Conservation (phyloP, 495 filamentous ascomycete species). For the Letharia lupina region DNA sequence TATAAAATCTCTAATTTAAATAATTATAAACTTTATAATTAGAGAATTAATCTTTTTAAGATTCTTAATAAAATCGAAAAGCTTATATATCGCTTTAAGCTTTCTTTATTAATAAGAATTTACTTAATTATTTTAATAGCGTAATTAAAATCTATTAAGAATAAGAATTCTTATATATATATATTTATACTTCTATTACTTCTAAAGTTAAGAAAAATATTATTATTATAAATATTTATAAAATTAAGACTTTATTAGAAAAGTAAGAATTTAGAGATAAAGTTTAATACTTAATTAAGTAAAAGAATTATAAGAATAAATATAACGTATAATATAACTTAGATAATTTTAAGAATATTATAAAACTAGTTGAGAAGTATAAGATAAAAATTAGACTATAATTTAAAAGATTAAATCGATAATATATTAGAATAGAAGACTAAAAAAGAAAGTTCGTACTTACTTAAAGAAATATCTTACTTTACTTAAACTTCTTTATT, state of each 20-base stretch:
- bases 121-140: neutral
- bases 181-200: neutral
- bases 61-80: conserved; percentile 7
- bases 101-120: neutral
- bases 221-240: neutral
- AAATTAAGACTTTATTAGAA: neutral
- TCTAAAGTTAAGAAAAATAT: neutral
- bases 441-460: too few relatives aligned
- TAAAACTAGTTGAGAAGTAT: too few relatives aligned
- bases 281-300: too few relatives aligned
- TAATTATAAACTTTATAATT: conserved; percentile 7
- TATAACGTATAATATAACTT: too few relatives aligned
- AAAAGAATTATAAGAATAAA: too few relatives aligned
- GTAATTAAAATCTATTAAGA: neutral
- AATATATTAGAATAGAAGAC: too few relatives aligned
- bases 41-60: neutral
- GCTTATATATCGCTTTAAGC: neutral
- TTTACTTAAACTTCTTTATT: too few relatives aligned
- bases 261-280: neutral
- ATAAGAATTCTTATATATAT: neutral
- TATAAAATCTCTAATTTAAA: neutral
- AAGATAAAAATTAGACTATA: too few relatives aligned
- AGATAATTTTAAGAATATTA: too few relatives aligned
- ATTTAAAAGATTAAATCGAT: too few relatives aligned
- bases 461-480: too few relatives aligned